Conservation (phyloP, 2,329 filamentous ascomycete species). For the Sclerotinia trifoliorum region DNA sequence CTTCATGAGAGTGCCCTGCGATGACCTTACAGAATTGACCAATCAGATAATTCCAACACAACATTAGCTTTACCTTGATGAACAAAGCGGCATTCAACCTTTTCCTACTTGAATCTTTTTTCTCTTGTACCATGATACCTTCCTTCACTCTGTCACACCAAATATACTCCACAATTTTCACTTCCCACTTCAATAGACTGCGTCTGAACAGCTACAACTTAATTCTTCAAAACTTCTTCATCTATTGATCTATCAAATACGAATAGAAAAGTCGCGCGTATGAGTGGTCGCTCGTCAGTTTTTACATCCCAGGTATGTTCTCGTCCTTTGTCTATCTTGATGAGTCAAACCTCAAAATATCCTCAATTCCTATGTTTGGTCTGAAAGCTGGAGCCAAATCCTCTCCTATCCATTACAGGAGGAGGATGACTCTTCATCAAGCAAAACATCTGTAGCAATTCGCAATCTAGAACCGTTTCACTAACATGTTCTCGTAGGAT, state of each 20-base stretch:
- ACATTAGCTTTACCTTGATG: neutral
- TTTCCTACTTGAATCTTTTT: neutral
- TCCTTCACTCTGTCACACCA: slow-evolving; percentile 4
- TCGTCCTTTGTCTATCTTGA: slow-evolving; percentile 27
- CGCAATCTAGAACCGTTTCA: slow-evolving; percentile 27
- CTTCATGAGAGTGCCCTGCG: too few relatives aligned
- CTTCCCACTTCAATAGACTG: slow-evolving; percentile 6
- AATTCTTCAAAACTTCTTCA: neutral
- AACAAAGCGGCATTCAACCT: slow-evolving; percentile 20
- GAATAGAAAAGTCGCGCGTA: slow-evolving; percentile 57
- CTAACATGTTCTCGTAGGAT: slow-evolving; percentile 57
- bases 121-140: neutral
- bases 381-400: neutral
- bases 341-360: neutral
- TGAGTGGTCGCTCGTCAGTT: slow-evolving; percentile 80
- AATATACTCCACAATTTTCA: slow-evolving; percentile 9
- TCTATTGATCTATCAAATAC: slow-evolving; percentile 11
- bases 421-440: neutral
- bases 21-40: neutral
- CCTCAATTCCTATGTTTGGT: neutral
- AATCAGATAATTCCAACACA: neutral
- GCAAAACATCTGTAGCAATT: neutral
- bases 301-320: slow-evolving; percentile 78
- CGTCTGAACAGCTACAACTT: neutral
- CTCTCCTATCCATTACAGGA: neutral